Percentiles rank a stretch among this genome's conserved stretches.
Evolutionary conservation across 352 stramenopile species (phyloP).

Genomic region (Globisporangium nodosum): DNA sequence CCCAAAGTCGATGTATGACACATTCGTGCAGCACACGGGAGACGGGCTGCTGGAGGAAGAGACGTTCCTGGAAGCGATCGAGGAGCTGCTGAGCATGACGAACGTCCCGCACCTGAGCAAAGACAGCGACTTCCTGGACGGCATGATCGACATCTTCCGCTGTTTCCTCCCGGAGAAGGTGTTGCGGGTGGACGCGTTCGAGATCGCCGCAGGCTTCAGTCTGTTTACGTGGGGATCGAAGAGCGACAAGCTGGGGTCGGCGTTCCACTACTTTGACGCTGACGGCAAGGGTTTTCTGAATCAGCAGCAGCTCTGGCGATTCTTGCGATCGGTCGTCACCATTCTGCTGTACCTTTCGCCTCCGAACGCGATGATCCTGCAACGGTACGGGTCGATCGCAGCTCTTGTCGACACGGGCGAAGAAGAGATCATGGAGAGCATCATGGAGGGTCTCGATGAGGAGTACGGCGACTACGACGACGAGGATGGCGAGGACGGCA

Average conservation of each 20-base stretch:
- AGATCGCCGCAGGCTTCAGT: constrained; percentile 78
- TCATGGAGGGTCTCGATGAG: constrained; percentile 52
- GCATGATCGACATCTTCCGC: constrained; percentile 71
- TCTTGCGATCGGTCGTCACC: constrained; percentile 76
- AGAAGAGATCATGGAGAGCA: constrained; percentile 69
- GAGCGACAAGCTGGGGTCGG: constrained; percentile 77
- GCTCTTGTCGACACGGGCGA: constrained; percentile 75
- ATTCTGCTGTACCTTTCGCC: constrained; percentile 70
- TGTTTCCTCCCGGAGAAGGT: constrained; percentile 65
- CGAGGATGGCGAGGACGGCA: constrained; percentile 18
- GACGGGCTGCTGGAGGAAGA: constrained; percentile 80
- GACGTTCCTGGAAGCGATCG: constrained; percentile 73
- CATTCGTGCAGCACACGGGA: constrained; percentile 80
- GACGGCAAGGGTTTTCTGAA: constrained; percentile 79
- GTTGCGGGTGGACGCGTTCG: constrained; percentile 68
- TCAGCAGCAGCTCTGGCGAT: constrained; percentile 77
- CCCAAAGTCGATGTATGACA: constrained; percentile 79
- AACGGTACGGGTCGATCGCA: constrained; percentile 55
- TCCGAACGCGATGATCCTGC: constrained; percentile 44
- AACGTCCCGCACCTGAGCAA: constrained; percentile 66
- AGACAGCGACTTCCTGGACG: constrained; percentile 69
- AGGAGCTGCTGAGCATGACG: constrained; percentile 77
- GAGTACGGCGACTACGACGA: constrained; percentile 11
- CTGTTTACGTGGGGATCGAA: constrained; percentile 81
- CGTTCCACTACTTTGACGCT: constrained; percentile 83